Conservation (phyloP, 441 rosid species). For the Corymbia calophylla region DNA sequence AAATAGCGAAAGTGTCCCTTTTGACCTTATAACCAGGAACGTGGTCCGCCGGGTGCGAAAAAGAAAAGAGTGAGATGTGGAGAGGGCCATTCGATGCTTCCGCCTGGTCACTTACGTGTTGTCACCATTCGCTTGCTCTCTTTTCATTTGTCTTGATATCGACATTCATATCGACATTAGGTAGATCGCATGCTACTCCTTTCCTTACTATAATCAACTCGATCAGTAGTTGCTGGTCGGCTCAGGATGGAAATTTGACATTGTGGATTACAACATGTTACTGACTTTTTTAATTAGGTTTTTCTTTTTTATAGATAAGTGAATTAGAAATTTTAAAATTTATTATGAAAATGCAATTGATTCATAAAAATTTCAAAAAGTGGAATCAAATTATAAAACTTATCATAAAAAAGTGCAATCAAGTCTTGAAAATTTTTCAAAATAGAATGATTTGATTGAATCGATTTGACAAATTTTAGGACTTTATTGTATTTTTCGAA, state of each 20-base stretch:
- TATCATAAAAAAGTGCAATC: no score
- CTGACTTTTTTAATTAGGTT: neutral
- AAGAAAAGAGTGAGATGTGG: neutral
- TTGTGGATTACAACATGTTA: neutral
- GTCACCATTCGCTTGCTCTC: neutral
- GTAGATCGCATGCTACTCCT: neutral
- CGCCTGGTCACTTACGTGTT: neutral
- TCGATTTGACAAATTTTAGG: rapidly evolving
- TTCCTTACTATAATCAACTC: neutral
- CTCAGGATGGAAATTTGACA: neutral
- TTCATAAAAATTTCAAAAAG: rapidly evolving
- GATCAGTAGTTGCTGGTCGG: neutral
- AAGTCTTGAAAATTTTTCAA: rapidly evolving
- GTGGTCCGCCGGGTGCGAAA: neutral
- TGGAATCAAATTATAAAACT: rapidly evolving
- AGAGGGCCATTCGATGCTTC: neutral
- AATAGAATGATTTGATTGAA: rapidly evolving
- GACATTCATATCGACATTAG: neutral
- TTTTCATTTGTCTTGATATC: neutral
- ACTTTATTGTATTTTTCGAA: no score
- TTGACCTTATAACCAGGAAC: neutral
- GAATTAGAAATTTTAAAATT: rapidly evolving
- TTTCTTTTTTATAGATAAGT: no score
- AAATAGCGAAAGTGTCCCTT: neutral
- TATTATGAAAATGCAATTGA: rapidly evolving